Percentiles rank a stretch among this genome's conserved stretches.
Evolutionary conservation across 805 yeast genomes (phyloP).

Genomic region (Spathaspora girioi): DNA sequence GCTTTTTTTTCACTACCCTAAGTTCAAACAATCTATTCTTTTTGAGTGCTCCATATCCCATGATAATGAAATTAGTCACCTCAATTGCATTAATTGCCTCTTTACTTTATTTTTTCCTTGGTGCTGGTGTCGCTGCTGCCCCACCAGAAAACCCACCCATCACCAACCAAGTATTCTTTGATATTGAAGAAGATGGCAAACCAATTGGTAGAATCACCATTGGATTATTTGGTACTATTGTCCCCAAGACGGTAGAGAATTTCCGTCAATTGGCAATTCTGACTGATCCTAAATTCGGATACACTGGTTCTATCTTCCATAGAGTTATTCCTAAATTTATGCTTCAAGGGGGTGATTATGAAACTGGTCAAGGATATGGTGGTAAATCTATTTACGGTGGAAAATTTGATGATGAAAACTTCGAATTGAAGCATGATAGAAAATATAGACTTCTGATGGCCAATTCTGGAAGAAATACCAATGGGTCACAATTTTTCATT

Average conservation of each 20-base stretch:
- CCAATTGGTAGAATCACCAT: slow-evolving; percentile 76
- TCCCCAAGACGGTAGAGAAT: slow-evolving; percentile 94
- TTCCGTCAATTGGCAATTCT: slow-evolving; percentile 85
- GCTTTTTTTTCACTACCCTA: not conserved
- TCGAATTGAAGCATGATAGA: slow-evolving; percentile 68
- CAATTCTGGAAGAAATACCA: slow-evolving; percentile 97
- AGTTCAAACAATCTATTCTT: not conserved
- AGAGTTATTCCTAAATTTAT: slow-evolving; percentile 46
- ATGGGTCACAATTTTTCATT: slow-evolving; percentile 96
- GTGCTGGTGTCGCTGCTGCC: slow-evolving; percentile 5
- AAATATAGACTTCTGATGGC: slow-evolving; percentile 92
- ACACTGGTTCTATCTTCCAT: slow-evolving; percentile 44
- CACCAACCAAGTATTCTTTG: slow-evolving; percentile 83
- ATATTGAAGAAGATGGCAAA: slow-evolving; percentile 75
- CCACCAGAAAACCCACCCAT: slow-evolving; percentile 46
- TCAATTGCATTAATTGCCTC: slow-evolving; percentile 5
- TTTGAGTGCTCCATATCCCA: not conserved
- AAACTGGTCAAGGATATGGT: slow-evolving; percentile 45
- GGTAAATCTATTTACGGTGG: slow-evolving; percentile 60
- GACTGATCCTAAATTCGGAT: slow-evolving; percentile 36
- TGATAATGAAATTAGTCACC: slow-evolving; percentile 12
- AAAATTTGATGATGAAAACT: slow-evolving; percentile 77
- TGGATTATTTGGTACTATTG: slow-evolving; percentile 85
- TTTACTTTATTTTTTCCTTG: slow-evolving; percentile 6
- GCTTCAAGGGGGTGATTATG: slow-evolving; percentile 49